These are phyloP conservation scores for Thyridium curvatum DNA, from an alignment of 2,329 filamentous ascomycete genomes.

Conservation along the genomic window DNA sequence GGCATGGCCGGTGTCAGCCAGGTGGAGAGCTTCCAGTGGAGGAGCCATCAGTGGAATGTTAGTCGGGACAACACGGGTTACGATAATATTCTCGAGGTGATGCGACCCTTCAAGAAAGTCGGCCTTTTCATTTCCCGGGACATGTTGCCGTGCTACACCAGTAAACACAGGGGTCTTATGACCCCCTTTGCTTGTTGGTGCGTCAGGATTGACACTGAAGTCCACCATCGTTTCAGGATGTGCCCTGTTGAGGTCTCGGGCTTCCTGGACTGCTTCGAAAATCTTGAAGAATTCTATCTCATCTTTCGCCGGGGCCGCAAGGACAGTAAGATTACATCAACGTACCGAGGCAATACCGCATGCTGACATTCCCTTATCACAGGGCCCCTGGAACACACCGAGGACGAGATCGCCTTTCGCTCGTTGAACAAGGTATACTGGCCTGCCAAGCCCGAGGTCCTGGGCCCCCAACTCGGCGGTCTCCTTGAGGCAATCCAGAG, in stretches of 20 bases:
- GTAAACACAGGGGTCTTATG: no score
- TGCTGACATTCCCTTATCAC: no score
- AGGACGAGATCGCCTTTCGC: no score
- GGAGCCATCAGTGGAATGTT: not conserved
- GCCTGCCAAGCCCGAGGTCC: no score
- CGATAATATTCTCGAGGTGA: constrained; percentile 1
- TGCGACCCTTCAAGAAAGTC: constrained; percentile 2
- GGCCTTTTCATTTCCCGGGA: constrained; percentile 3
- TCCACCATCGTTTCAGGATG: constrained; percentile 1
- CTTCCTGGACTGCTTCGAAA: constrained; percentile 17
- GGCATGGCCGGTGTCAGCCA: not conserved
- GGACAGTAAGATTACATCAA: not conserved
- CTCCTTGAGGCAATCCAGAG: no score
- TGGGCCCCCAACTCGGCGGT: no score
- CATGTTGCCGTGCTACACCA: constrained; percentile 3
- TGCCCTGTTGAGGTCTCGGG: constrained; percentile 12
- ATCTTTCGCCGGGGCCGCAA: no score
- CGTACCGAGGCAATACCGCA: no score
- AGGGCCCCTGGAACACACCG: no score
- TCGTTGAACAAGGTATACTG: no score
- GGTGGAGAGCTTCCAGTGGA: constrained; percentile 4
- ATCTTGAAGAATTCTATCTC: constrained; percentile 21
- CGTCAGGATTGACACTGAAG: no score
- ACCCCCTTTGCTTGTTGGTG: no score
- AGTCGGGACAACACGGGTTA: not conserved